Evolutionary conservation across 2,329 filamentous ascomycete genomes (phyloP), one percentile per base, ranked within the genome.

Genomic region (Sporothrix globosa): DNA sequence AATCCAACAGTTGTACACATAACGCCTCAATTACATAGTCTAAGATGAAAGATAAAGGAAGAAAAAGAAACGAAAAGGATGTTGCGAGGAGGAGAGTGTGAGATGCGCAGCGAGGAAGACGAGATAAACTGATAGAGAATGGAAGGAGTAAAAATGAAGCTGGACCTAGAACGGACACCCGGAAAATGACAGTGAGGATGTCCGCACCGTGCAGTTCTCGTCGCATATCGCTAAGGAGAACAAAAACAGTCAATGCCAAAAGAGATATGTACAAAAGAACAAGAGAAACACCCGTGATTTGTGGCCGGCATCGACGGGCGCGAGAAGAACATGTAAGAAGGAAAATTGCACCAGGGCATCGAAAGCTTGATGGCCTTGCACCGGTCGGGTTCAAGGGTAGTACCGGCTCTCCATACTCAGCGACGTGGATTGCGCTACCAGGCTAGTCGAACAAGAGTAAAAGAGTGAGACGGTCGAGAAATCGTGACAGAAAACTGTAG

Each of bases 21-120:
- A 63, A 63, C 21, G 39, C 39, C 58, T 39, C 39, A 63, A 63
- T 63, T 63, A 63, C 58, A 63, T 63, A 41, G 39, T 58, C 41
- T 56, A 34, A 24, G 50, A 68, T 27, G 46, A 24, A n/a, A 6
- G 48, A 27, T 54, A 41, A 44, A 54, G 2, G 13, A n/a, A 11
- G n/a, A 56, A 17, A 68, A 58, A 17, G 52, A 11, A 13, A 48
- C 48, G 14, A 21, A 24, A 21, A 46, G 4, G 7, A 30, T 2
- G 39, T n/a, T 3, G 7, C 6, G 13, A 44, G 34, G 58, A 63
- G 39, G 21, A 13, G 56, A 5, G 11, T n/a, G 39, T 17, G n/a
- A 44, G 13, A 61, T 24, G 58, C 27, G 58, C 39, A 61, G 21
- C 39, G 46, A 61, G 58, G 58, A 56, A 56, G n/a, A 27, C 19